Evolutionary conservation across 2,329 filamentous ascomycete species (phyloP).

Genomic region (Beauveria pseudobassiana): DNA sequence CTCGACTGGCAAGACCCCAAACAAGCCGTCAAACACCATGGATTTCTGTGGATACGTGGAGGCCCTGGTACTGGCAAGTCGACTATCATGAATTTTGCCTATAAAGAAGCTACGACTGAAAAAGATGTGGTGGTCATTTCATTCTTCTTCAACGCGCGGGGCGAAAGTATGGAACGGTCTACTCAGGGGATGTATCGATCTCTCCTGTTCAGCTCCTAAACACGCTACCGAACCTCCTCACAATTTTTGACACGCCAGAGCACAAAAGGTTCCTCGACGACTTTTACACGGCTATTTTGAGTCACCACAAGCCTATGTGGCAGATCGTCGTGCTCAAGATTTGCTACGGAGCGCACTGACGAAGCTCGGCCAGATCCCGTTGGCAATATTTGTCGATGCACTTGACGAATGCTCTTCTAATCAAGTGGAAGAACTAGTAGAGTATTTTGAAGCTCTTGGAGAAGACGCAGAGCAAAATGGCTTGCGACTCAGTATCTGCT

Average conservation of each 20-base stretch:
- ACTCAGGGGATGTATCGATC: slow-evolving; percentile 42
- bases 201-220: slow-evolving; percentile 37
- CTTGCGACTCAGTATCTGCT: slow-evolving; percentile 27
- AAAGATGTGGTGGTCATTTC: slow-evolving; percentile 22
- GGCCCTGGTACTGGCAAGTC: slow-evolving; percentile 38
- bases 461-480: slow-evolving; percentile 15
- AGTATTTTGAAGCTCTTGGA: slow-evolving; percentile 31
- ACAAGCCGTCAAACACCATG: neutral
- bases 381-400: slow-evolving; percentile 31
- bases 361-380: neutral
- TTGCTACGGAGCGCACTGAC: neutral
- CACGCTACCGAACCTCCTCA: slow-evolving; percentile 14
- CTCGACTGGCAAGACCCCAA: slow-evolving; percentile 4
- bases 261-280: neutral
- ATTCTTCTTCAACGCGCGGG: slow-evolving; percentile 45
- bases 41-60: slow-evolving; percentile 31
- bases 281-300: neutral
- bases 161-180: slow-evolving; percentile 34
- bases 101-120: slow-evolving; percentile 13
- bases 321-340: neutral
- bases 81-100: slow-evolving; percentile 35
- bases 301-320: neutral
- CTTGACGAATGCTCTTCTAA: slow-evolving; percentile 40
- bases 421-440: slow-evolving; percentile 33
- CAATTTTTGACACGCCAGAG: neutral